Evolutionary conservation across 257 asterid species (phyloP), one percentile per base, ranked within the genome.

Genomic region (Buddleja alternifolia): DNA sequence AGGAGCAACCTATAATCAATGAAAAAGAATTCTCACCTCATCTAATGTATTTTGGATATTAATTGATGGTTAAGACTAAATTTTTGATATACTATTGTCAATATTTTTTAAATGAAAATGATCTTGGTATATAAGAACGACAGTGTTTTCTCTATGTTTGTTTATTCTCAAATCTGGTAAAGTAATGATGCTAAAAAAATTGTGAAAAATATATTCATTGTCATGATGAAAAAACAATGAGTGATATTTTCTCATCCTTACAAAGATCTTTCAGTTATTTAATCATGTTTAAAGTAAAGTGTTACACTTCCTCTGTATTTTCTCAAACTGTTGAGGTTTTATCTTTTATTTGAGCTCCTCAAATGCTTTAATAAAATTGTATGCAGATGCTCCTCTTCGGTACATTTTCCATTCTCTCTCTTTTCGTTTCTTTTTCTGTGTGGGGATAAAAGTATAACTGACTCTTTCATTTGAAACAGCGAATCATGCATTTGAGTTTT

Each of bases 401-500:
- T 57, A 45, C 21, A n/a, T 39, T 39, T 23, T 52, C 19, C 11
- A 4, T 17, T 15, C 20, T 53, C 14, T 45, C 42, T 15, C 53
- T 34, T 15, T 44, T 3, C n/a, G n/a, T 29, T 29, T 7, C 21
- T 50, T 7, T 36, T 10, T 11, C 44, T 40, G 1, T 17, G n/a
- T 10, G 10, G 12, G 29, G 3, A 23, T 19, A 40, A 45, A 20
- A 4, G 48, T 59, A 11, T 37, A 7, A 54, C 77, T 78, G 50
- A 82, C 56, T 58, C 58, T 69, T 78, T 15, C 73, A 44, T 70
- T 1, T 77, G 59, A 62, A 77, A 71, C 98, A 94, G 98, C 54
- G 73, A 69, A 73, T 82, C 60, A 63, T 88, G 87, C 97, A 71
- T 39, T 62, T 83, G 83, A 90, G 99, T 72, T 94, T 94, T 63